Evolutionary conservation across 352 stramenopile species (phyloP), one percentile per base, ranked within the genome.

Genomic region (Chloridella minuta): DNA sequence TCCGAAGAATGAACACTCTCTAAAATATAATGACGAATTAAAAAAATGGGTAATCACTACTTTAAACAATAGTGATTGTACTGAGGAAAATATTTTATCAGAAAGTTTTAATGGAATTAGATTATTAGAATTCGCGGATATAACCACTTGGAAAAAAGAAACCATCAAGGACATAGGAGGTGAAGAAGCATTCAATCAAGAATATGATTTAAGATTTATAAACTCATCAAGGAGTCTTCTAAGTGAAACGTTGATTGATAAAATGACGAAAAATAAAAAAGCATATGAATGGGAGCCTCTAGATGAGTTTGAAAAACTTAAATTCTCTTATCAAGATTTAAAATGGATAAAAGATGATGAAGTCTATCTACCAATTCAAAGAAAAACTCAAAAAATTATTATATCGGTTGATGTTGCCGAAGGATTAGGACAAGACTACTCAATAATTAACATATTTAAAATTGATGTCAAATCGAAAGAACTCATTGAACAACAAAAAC

Each of bases 361-460:
- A 18, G 40, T 66, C n/a, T 10, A 66, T 18, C 10, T n/a, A 10
- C 10, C 40, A 18, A n/a, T n/a, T 18, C 10, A 66, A 66, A 18
- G 10, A 10, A n/a, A 66, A n/a, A n/a, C n/a, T n/a, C 10, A n/a
- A 66, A 18, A 66, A 18, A 18, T 18, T n/a, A 18, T 66, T 18
- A 18, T 66, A 18, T 66, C 40, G n/a, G 40, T 66, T 18, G 40
- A 66, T 66, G n/a, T 66, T n/a, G 40, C 40, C 40, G 40, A 66
- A 66, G 40, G 40, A 66, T 18, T 18, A 18, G 40, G 40, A 18
- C 10, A n/a, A 66, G 40, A 66, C n/a, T 66, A 66, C 40, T 66
- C 40, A 66, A n/a, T 66, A n/a, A 66, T 66, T 66, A 66, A 66
- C n/a, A 66, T 66, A 66, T 66, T 66, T 66, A n/a, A 66, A 66